A percentile compares a stretch with the other conserved stretches of the same genome.
Evolutionary conservation across 2,329 filamentous ascomycete genomes (phyloP).

Genomic region (Fusarium penzigii): DNA sequence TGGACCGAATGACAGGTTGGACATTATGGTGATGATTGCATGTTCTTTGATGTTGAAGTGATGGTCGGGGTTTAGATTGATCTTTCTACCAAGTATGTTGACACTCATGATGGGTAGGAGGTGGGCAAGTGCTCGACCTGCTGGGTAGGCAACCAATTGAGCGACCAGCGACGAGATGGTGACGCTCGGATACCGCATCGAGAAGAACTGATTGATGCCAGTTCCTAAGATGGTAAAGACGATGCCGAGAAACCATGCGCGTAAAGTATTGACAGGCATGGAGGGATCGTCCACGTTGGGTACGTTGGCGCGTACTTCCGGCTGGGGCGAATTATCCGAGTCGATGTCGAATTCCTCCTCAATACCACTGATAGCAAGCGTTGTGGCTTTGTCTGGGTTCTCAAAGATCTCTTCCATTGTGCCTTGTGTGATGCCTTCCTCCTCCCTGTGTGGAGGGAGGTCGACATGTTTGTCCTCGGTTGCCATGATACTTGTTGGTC

Average conservation of each 20-base stretch:
- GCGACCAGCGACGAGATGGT: constrained; percentile 47
- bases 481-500: background rate
- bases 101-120: constrained; percentile 36
- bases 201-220: constrained; percentile 49
- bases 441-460: background rate
- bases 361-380: constrained; percentile 11
- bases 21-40: constrained; percentile 47
- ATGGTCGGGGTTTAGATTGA: constrained; percentile 40
- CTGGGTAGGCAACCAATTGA: constrained; percentile 44
- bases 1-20: constrained; percentile 47
- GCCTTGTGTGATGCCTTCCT: constrained; percentile 5
- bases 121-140: constrained; percentile 42
- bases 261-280: constrained; percentile 37
- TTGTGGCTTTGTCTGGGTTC: constrained; percentile 14
- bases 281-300: constrained; percentile 7
- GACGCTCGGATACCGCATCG: constrained; percentile 46
- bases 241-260: constrained; percentile 46
- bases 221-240: constrained; percentile 48
- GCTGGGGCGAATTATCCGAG: constrained; percentile 12
- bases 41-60: constrained; percentile 51
- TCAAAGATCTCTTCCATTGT: constrained; percentile 3
- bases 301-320: constrained; percentile 13
- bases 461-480: background rate
- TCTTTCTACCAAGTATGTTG: constrained; percentile 23
- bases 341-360: constrained; percentile 14